Evolutionary conservation across 2,329 filamentous ascomycete species (phyloP).

Genomic region (Aspergillus puulaauensis): DNA sequence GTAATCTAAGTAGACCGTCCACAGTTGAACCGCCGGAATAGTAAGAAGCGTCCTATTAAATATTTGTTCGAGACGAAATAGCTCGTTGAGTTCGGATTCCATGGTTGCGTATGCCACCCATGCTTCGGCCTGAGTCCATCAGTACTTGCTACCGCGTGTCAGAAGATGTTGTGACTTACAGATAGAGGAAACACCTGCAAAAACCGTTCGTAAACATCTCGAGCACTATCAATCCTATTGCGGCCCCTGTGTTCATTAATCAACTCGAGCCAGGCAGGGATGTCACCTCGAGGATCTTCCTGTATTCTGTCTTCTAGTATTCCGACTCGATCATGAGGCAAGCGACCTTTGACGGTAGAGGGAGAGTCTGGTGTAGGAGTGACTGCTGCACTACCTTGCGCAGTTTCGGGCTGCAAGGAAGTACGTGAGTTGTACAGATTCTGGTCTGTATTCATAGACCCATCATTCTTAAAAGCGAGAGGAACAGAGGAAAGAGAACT

Average conservation of each 20-base stretch:
- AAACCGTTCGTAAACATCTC: slow-evolving; percentile 81
- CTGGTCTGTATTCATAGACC: slow-evolving; percentile 36
- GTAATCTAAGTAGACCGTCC: slow-evolving; percentile 93
- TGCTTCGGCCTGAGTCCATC: slow-evolving; percentile 70
- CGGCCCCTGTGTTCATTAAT: slow-evolving; percentile 81
- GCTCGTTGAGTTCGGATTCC: slow-evolving; percentile 84
- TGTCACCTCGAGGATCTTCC: slow-evolving; percentile 88
- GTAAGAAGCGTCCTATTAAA: slow-evolving; percentile 77
- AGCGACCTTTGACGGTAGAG: slow-evolving; percentile 50
- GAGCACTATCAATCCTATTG: slow-evolving; percentile 77
- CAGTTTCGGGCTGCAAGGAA: slow-evolving; percentile 28
- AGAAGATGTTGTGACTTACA: slow-evolving; percentile 61
- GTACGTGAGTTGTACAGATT: slow-evolving; percentile 37
- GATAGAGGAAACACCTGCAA: slow-evolving; percentile 84
- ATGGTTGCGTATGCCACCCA: slow-evolving; percentile 88
- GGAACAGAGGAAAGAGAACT: slow-evolving; percentile 50
- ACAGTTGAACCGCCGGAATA: slow-evolving; percentile 81
- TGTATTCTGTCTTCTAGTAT: slow-evolving; percentile 87
- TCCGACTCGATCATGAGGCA: slow-evolving; percentile 72
- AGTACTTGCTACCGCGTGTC: slow-evolving; percentile 23
- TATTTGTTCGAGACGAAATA: slow-evolving; percentile 75
- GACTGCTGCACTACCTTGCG: slow-evolving; percentile 39
- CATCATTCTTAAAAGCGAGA: slow-evolving; percentile 46
- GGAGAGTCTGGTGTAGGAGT: slow-evolving; percentile 47
- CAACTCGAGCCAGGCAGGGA: slow-evolving; percentile 86